phyloP scores from a whole-genome alignment of 2,329 filamentous ascomycete genomes.

The Neocucurbitaria cava region DNA sequence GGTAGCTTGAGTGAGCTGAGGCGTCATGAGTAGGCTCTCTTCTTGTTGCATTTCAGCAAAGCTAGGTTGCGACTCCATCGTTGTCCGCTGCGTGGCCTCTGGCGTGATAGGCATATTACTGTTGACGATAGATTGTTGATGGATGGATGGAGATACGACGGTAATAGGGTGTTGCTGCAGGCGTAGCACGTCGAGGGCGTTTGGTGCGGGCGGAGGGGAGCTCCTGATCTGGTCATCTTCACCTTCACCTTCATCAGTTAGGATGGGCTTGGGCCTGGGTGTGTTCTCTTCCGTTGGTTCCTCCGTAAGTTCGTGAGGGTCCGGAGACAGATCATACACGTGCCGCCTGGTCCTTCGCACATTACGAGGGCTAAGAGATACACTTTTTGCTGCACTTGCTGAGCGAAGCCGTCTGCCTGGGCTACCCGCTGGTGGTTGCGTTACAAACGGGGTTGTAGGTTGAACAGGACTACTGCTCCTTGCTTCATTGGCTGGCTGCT shows the following conservation, averaged over 20 bases:
- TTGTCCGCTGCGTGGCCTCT: conserved; percentile 34
- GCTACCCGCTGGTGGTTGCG: conserved; percentile 6
- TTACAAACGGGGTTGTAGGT: conserved; percentile 3
- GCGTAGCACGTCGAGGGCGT: conserved; percentile 8
- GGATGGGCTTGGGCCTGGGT: conserved; percentile 6
- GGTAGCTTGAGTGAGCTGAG: conserved; percentile 47
- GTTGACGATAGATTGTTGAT: conserved; percentile 18
- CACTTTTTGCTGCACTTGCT: conserved; percentile 2
- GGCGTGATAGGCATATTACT: conserved; percentile 35
- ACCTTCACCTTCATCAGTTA: conserved; percentile 2
- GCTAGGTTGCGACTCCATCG: conserved; percentile 29
- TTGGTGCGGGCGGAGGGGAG: conserved; percentile 14
- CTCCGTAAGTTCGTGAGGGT: not conserved
- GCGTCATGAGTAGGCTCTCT: conserved; percentile 43
- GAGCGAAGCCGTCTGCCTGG: conserved; percentile 11
- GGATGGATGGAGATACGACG: not conserved
- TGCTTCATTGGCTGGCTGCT: not conserved
- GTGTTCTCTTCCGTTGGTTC: conserved; percentile 6
- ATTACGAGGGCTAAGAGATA: conserved; percentile 19
- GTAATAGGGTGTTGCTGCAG: conserved; percentile 17
- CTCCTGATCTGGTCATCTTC: conserved; percentile 15
- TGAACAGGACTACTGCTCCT: conserved; percentile 8
- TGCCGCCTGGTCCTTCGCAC: conserved; percentile 19
- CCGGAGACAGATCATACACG: conserved; percentile 13
- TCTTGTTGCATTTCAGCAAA: conserved; percentile 13